Evolutionary conservation across 108 stramenopile species (phyloP), one percentile per base, ranked within the genome.

Genomic region (Discostella stelligeroides): DNA sequence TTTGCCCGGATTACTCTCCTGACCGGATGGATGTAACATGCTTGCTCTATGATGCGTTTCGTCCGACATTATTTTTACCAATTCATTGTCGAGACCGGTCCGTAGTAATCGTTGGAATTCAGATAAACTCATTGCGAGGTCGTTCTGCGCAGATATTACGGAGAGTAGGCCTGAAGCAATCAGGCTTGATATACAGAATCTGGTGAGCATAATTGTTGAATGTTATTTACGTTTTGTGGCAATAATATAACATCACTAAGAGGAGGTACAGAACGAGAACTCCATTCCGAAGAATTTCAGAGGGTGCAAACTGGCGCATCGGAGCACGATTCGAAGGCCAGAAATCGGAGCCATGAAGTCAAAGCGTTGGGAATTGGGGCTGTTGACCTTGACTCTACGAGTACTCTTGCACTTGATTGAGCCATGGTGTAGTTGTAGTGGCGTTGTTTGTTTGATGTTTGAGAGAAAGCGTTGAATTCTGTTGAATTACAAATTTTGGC

Each of bases 81-180:
- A 60, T 58, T 79, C 78, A 46, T 56, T 63, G 37, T 79, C 78
- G 8, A 79, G 70, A 48, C 63, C 63, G 17, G 78, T 72, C 48
- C 70, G 69, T 5, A 79, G 49, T 43, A 79, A n/a, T 27, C 60
- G 3, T 43, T 79, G 78, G 54, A 66, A 66, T 47, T 72, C 70
- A 41, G 7, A 25, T 24, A 79, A 65, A 23, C 63, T 42, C 9
- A 75, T 27, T 40, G 25, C 41, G 29, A 11, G 4, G 17, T 17
- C 61, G 40, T 38, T 18, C 9, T 17, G 2, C 20, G 49, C 15
- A 29, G 63, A 46, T 47, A 30, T 18, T 30, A 49, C 0, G 18
- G 49, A 49, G 37, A 49, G 27, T 30, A 64, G 30, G 63, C 37
- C 46, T 50, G n/a, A 15, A 2, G 8, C 48, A 30, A 28, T 28